Evolutionary conservation across 169 alveolate genomes (phyloP).

Genomic region (Miamiensis avidus): DNA sequence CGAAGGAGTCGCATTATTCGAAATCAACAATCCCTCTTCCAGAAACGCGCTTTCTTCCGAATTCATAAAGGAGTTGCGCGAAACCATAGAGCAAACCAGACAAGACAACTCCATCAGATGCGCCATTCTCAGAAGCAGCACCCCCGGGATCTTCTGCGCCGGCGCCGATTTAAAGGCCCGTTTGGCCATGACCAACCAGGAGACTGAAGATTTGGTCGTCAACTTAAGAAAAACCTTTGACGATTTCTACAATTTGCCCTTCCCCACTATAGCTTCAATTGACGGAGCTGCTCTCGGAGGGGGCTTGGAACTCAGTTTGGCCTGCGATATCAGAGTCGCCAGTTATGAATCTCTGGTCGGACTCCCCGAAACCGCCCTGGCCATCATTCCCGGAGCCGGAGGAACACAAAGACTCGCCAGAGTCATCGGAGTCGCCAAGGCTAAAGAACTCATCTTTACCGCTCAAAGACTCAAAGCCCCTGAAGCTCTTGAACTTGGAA

Average conservation of each 20-base stretch:
- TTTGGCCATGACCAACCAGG: constrained; percentile 48
- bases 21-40: constrained; percentile 45
- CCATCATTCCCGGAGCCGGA: constrained; percentile 90
- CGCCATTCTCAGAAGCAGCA: constrained; percentile 57
- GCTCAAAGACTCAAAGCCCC: constrained; percentile 63
- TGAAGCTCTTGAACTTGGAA: constrained; percentile 74
- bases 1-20: constrained; percentile 48
- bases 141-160: constrained; percentile 76
- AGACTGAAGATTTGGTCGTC: constrained; percentile 57
- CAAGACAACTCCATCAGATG: constrained; percentile 39
- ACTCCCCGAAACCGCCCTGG: constrained; percentile 82
- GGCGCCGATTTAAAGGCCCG: constrained; percentile 90
- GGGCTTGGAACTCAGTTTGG: constrained; percentile 74
- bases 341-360: constrained; percentile 63
- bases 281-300: constrained; percentile 88
- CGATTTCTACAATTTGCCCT: constrained; percentile 51
- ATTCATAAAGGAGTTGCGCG: constrained; percentile 37
- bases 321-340: constrained; percentile 79
- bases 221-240: constrained; percentile 59
- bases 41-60: constrained; percentile 65
- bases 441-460: constrained; percentile 82
- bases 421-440: constrained; percentile 76
- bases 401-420: constrained; percentile 81
- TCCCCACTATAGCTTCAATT: constrained; percentile 78
- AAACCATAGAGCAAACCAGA: constrained; percentile 43